A percentile compares a stretch with the other conserved stretches of the same genome.
These are phyloP conservation scores for Alternaria arborescens DNA, from an alignment of 2,329 filamentous ascomycete species.

Conservation along the genomic window DNA sequence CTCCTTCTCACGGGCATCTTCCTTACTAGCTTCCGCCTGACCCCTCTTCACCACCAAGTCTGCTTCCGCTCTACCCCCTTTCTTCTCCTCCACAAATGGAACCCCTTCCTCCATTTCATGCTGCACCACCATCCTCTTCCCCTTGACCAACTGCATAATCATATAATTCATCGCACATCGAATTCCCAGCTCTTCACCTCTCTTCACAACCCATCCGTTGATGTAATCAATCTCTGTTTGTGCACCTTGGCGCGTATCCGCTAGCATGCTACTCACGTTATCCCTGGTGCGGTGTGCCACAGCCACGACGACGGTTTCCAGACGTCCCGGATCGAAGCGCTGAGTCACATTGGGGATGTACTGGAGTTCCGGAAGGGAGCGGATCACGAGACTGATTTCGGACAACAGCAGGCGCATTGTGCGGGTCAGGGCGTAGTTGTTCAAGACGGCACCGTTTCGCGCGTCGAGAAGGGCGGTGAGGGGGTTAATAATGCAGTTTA, in stretches of 20 bases:
- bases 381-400: conserved; percentile 78
- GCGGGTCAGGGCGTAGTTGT: conserved; percentile 70
- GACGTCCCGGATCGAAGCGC: conserved; percentile 67
- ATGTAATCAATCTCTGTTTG: conserved; percentile 82
- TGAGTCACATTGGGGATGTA: conserved; percentile 66
- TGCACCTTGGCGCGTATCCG: conserved; percentile 67
- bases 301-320: conserved; percentile 67
- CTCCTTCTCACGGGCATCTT: not conserved
- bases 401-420: conserved; percentile 75
- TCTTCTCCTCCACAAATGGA: conserved; percentile 40
- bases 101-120: conserved; percentile 53
- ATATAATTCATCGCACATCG: conserved; percentile 75
- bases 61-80: conserved; percentile 14
- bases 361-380: conserved; percentile 76
- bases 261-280: conserved; percentile 73
- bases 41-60: conserved; percentile 4
- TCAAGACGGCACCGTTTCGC: conserved; percentile 74
- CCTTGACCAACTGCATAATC: conserved; percentile 76
- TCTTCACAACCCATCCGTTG: conserved; percentile 84
- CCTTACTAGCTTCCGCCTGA: not conserved
- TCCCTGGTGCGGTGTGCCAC: conserved; percentile 64
- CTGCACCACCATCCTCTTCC: conserved; percentile 64
- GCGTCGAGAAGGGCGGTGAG: conserved; percentile 81
- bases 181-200: conserved; percentile 77
- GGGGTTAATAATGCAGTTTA: conserved; percentile 80